phyloP scores from a whole-genome alignment of 2,329 filamentous ascomycete species.

The Fusarium tupiense region DNA sequence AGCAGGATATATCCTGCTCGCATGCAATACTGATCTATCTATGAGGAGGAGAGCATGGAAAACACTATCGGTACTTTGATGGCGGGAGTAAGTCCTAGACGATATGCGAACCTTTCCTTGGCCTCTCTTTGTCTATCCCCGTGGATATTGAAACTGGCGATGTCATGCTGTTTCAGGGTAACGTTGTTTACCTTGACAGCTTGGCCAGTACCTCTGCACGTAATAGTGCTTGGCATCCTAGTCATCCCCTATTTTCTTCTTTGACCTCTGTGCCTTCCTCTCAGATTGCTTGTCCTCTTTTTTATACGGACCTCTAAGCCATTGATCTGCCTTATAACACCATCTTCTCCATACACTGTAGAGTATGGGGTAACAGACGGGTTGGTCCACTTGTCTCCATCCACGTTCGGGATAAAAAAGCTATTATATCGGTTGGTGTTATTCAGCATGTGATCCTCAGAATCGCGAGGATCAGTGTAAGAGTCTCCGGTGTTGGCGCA shows the following conservation, averaged over 20 bases:
- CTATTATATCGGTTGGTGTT: no score
- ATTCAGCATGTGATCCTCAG: no score
- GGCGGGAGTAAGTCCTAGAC: background rate
- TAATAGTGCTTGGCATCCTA: background rate
- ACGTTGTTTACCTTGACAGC: no score
- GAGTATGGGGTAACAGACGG: rapidly evolving
- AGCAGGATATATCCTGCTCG: no score
- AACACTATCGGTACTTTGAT: no score
- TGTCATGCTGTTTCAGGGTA: background rate
- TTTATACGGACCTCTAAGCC: background rate
- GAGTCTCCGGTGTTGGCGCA: no score
- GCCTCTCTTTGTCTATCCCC: background rate
- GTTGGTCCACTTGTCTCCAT: background rate
- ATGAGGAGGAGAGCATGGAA: no score
- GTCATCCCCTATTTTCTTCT: background rate
- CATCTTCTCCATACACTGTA: rapidly evolving
- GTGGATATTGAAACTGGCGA: background rate
- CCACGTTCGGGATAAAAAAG: background rate
- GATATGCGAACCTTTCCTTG: background rate
- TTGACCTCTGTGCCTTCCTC: background rate
- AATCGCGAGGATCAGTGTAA: no score
- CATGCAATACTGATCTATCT: no score
- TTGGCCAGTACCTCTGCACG: background rate
- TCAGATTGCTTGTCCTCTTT: no score
- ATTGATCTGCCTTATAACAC: background rate